Evolutionary conservation across 2,329 filamentous ascomycete genomes (phyloP).

Genomic region (Hymenoscyphus repandus): DNA sequence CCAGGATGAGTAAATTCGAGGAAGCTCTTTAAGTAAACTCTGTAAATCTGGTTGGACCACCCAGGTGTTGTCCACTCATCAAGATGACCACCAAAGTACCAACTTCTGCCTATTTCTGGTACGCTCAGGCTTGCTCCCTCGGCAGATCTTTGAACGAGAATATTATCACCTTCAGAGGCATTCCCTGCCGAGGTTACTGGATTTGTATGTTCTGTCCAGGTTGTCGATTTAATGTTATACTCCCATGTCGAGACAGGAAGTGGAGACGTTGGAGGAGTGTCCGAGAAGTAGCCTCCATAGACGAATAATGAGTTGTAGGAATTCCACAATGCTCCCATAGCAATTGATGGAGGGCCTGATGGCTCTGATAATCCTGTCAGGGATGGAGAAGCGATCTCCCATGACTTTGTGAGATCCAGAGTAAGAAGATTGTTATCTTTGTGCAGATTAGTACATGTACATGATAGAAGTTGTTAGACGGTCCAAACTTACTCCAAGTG

Average conservation of each 20-base stretch:
- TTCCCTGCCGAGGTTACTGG: constrained; percentile 60
- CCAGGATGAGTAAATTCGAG: constrained; percentile 73
- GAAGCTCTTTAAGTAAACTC: constrained; percentile 68
- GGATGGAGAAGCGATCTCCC: constrained; percentile 59
- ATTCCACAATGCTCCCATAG: constrained; percentile 72
- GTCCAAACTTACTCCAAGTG: constrained; percentile 60
- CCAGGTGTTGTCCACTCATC: constrained; percentile 52
- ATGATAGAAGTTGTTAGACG: background rate
- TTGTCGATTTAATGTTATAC: constrained; percentile 54
- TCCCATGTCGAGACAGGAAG: constrained; percentile 61
- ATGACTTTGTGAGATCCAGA: constrained; percentile 68
- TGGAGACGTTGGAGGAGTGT: constrained; percentile 52
- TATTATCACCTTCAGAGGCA: constrained; percentile 50
- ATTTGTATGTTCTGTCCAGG: constrained; percentile 58
- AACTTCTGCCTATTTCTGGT: constrained; percentile 63
- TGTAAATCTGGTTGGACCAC: constrained; percentile 59
- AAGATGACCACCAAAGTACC: constrained; percentile 74
- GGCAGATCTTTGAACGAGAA: constrained; percentile 61
- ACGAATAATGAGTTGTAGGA: constrained; percentile 65
- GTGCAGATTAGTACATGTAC: background rate
- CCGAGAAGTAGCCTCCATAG: constrained; percentile 70
- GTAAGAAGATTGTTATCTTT: constrained; percentile 66
- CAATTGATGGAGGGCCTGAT: constrained; percentile 64
- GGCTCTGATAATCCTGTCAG: constrained; percentile 58
- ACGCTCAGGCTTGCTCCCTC: constrained; percentile 71